Evolutionary conservation across 352 stramenopile genomes (phyloP).

Genomic region (Phytophthora ramorum): DNA sequence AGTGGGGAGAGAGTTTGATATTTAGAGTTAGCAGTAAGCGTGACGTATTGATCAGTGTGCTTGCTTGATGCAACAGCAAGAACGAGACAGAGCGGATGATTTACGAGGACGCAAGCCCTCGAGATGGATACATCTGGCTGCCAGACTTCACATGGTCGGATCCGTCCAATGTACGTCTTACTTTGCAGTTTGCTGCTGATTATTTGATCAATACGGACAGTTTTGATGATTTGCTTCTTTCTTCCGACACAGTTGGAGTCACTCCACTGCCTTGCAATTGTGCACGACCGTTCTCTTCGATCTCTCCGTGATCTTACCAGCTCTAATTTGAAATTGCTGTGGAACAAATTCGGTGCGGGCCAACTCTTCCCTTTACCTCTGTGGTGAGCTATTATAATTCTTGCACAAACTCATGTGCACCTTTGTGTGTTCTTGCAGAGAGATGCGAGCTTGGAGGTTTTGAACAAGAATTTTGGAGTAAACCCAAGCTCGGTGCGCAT

Average conservation of each 20-base stretch:
- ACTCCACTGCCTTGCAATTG: conserved; percentile 77
- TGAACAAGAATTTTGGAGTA: conserved; percentile 66
- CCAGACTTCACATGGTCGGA: conserved; percentile 90
- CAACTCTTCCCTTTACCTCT: background rate
- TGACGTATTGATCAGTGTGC: conserved; percentile 6
- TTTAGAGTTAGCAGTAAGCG: too few species aligned
- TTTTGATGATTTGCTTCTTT: background rate
- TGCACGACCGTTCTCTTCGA: conserved; percentile 68
- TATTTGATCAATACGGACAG: background rate
- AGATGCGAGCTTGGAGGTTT: conserved; percentile 58
- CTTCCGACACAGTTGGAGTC: conserved; percentile 55
- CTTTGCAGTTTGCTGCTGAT: background rate
- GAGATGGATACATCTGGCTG: conserved; percentile 77
- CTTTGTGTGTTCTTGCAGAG: conserved; percentile 35
- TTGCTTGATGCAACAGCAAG: conserved; percentile 49
- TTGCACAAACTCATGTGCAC: background rate
- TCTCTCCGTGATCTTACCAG: conserved; percentile 73
- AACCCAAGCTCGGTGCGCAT: conserved; percentile 64
- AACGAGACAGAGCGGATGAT: conserved; percentile 85
- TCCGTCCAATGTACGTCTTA: conserved; percentile 44
- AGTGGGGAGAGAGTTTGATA: conserved; percentile 22
- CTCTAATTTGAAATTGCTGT: conserved; percentile 58
- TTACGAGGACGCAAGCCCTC: conserved; percentile 68
- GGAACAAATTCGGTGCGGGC: conserved; percentile 65
- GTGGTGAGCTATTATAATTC: background rate